Evolutionary conservation across 768 basidiomycete species (phyloP).

Genomic region (Boletellus emodensis): DNA sequence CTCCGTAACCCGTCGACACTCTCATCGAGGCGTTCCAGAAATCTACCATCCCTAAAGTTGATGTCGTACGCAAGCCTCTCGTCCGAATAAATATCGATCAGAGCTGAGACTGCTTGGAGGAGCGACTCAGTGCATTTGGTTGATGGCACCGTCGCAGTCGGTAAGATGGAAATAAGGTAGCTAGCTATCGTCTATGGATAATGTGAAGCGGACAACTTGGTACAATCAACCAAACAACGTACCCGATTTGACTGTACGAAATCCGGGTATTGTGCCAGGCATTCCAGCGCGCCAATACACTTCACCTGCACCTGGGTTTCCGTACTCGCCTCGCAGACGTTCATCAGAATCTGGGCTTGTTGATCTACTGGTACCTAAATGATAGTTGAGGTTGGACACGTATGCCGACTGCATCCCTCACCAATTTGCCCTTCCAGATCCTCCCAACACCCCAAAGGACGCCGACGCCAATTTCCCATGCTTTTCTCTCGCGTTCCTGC

Average conservation of each 20-base stretch:
- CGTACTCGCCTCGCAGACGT: constrained; percentile 52
- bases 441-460: constrained; percentile 86
- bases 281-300: constrained; percentile 83
- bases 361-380: constrained; percentile 53
- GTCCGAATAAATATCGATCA: constrained; percentile 93
- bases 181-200: constrained; percentile 52
- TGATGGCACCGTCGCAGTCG: constrained; percentile 37
- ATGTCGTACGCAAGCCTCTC: constrained; percentile 75
- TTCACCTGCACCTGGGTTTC: constrained; percentile 62
- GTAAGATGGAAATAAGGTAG: constrained; percentile 64
- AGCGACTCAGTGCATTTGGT: constrained; percentile 59
- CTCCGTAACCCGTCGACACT: constrained; percentile 61
- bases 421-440: constrained; percentile 67
- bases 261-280: constrained; percentile 66
- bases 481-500: constrained; percentile 65
- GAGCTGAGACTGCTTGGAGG: constrained; percentile 73
- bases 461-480: constrained; percentile 78
- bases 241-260: constrained; percentile 54
- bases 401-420: constrained; percentile 28
- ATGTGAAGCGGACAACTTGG: not conserved
- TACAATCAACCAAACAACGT: constrained; percentile 25
- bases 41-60: constrained; percentile 67
- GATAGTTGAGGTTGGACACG: constrained; percentile 6
- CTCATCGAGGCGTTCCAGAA: constrained; percentile 50
- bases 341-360: constrained; percentile 62